Evolutionary conservation across 2,329 filamentous ascomycete genomes (phyloP), one percentile per base, ranked within the genome.

Genomic region (Camillea tinctor): DNA sequence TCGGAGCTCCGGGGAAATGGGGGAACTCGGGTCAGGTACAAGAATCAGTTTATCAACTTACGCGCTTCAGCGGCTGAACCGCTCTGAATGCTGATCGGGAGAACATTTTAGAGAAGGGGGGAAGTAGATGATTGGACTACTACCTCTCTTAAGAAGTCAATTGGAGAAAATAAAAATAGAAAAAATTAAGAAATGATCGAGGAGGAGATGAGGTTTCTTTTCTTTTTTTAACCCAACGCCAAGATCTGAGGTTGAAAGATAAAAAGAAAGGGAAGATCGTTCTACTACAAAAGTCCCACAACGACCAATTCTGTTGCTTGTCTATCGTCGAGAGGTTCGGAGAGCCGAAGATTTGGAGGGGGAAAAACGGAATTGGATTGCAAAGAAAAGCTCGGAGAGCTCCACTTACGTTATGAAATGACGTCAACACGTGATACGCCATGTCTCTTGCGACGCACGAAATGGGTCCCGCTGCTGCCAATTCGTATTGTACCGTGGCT

Each of bases 61-160:
- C 85, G 73, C 81, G 81, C 71, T 79, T 83, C 64, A 86, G 69
- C 64, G 84, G 84, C 73, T 83, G 81, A 52, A 80, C 80, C 63
- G 79, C 79, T 71, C 82, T 79, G 69, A 86, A 79, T 62, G 79
- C 74, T 66, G 82, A 79, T 77, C 84, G 80, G 62, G 84, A 79
- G 67, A 87, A 85, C 85, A 88, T 88, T 60, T 24, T 26, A 52
- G n/a, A 23, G 36, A 55, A 50, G 24, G 40, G 50, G 19, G 21
- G 24, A 30, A 11, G 26, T 30, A 30, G 26, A 30, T 7, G 6
- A 30, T 30, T 30, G 13, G 26, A 30, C 26, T 30, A 2, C 26
- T 30, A 30, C 26, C n/a, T n/a, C n/a, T n/a, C n/a, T 50, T n/a
- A 22, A 24, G 11, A 50, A 22, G 15, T 57, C 59, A 64, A 66